phyloP scores from a whole-genome alignment of 2,329 filamentous ascomycete species.

The Amauroascus niger region DNA sequence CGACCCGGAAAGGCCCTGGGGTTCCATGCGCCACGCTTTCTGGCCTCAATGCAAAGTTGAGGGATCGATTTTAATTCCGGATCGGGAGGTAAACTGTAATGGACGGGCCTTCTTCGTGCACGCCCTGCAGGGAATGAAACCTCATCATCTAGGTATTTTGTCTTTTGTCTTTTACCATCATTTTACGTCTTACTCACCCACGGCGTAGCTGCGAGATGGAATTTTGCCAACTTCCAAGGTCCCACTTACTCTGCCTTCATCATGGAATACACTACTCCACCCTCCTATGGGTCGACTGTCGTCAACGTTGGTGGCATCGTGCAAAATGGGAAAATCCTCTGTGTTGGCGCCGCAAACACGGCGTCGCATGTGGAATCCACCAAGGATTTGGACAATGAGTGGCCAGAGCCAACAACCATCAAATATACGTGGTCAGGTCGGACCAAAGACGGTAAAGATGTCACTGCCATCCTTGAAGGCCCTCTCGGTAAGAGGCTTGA shows the following conservation, averaged over 20 bases:
- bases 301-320: conserved; percentile 76
- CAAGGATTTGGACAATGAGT: conserved; percentile 67
- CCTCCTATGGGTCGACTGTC: conserved; percentile 76
- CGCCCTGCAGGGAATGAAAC: conserved; percentile 96
- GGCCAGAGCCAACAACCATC: conserved; percentile 73
- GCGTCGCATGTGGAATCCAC: conserved; percentile 60
- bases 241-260: conserved; percentile 76
- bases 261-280: conserved; percentile 94
- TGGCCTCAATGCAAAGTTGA: conserved; percentile 81
- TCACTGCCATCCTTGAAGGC: conserved; percentile 61
- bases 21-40: conserved; percentile 81
- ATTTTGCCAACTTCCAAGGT: conserved; percentile 85
- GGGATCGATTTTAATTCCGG: conserved; percentile 73
- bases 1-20: conserved; percentile 79
- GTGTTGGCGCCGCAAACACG: conserved; percentile 56
- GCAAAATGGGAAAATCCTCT: conserved; percentile 70
- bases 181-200: neutral
- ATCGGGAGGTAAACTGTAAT: conserved; percentile 70
- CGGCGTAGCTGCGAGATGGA: conserved; percentile 65
- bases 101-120: conserved; percentile 68
- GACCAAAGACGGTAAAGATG: conserved; percentile 62
- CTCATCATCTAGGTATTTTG: conserved; percentile 70
- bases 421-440: conserved; percentile 71
- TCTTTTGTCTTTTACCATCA: neutral
- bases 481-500: conserved; percentile 61